Percentiles rank a stretch among this genome's conserved stretches.
These are phyloP conservation scores for Cladosporium sp. DNA, from an alignment of 2,329 filamentous ascomycete species.

Conservation along the genomic window DNA sequence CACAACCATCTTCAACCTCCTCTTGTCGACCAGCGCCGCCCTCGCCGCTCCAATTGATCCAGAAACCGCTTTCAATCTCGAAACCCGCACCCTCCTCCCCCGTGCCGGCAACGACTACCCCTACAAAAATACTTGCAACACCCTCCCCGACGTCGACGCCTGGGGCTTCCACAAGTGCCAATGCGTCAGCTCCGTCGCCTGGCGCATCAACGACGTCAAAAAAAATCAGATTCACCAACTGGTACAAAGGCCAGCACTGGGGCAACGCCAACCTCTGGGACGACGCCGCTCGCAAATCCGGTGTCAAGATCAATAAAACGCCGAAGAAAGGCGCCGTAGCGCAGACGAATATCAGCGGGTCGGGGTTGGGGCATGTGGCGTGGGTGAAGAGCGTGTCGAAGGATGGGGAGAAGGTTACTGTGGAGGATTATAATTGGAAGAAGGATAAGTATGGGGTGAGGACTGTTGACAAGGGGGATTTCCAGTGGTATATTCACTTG, in stretches of 20 bases:
- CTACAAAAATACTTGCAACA: background rate
- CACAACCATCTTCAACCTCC: background rate
- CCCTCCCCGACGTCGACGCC: background rate
- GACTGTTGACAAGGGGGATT: background rate
- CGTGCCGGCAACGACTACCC: background rate
- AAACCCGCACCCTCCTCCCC: background rate
- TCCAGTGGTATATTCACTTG: background rate
- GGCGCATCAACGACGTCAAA: background rate
- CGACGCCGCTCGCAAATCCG: background rate
- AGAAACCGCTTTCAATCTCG: background rate
- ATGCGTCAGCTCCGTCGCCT: conserved; percentile 5
- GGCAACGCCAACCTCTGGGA: background rate
- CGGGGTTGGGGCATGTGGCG: background rate
- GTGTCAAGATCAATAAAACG: background rate
- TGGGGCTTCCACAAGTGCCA: background rate
- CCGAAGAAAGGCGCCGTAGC: background rate
- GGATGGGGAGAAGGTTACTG: conserved; percentile 3
- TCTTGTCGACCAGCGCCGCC: background rate
- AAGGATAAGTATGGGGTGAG: background rate
- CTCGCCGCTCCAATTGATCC: background rate
- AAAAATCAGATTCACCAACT: background rate
- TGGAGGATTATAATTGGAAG: conserved; percentile 2
- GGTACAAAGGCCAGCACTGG: background rate
- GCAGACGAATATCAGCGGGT: background rate
- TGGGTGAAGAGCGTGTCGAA: background rate